These are phyloP conservation scores for Glycine latifolia DNA, from an alignment of 306 rosid genomes.

Conservation along the genomic window DNA sequence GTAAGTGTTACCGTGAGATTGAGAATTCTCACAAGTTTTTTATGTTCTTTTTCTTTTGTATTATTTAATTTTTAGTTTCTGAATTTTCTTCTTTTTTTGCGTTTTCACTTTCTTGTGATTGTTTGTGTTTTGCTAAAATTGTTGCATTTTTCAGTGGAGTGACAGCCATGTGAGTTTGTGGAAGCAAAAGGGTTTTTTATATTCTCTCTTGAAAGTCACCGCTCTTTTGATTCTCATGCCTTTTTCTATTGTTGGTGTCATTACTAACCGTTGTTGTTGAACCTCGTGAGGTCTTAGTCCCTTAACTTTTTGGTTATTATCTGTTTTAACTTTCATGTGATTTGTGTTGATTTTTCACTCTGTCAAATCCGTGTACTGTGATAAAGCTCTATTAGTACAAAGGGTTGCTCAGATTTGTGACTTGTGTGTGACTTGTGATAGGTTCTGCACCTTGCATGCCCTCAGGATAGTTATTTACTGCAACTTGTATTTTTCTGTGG, in stretches of 20 bases:
- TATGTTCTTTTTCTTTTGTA: background rate
- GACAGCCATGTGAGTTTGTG: background rate
- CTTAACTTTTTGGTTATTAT: constrained; percentile 34
- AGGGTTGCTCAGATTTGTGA: constrained; percentile 49
- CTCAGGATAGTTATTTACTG: constrained; percentile 45
- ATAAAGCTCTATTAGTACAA: constrained; percentile 40
- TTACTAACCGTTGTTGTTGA: background rate
- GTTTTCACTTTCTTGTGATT: constrained; percentile 46
- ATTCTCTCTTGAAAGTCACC: constrained; percentile 24
- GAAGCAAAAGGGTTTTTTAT: background rate
- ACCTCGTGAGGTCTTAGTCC: constrained; percentile 26
- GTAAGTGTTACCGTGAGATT: constrained; percentile 18
- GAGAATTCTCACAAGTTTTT: background rate
- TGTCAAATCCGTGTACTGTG: constrained; percentile 32
- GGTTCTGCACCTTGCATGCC: constrained; percentile 48
- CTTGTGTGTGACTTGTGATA: constrained; percentile 43
- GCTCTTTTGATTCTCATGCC: background rate
- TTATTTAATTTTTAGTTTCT: background rate
- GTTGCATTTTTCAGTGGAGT: constrained; percentile 4
- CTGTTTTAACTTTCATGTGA: constrained; percentile 51
- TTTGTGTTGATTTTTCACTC: constrained; percentile 32
- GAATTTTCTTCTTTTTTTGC: constrained; percentile 15
- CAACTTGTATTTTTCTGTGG: constrained; percentile 38
- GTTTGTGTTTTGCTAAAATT: background rate
- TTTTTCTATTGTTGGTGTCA: background rate